Evolutionary conservation across 495 filamentous ascomycete species (phyloP).

Genomic region (Amphirosellinia nigrospora): DNA sequence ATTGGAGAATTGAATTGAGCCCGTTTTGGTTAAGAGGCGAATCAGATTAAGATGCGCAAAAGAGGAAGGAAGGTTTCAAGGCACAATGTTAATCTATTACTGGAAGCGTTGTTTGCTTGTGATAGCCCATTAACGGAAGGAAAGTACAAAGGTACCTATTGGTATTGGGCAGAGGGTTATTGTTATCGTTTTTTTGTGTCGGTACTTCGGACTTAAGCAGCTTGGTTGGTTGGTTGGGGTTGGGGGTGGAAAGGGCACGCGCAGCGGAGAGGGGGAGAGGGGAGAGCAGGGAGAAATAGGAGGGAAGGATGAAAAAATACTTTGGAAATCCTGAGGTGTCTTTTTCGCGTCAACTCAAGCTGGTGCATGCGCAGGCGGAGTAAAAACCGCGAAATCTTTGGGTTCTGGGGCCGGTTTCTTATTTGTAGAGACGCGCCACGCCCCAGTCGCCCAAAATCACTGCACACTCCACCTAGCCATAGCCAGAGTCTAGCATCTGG

Average conservation of each 20-base stretch:
- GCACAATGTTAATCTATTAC: constrained; percentile 26
- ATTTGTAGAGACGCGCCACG: constrained; percentile 47
- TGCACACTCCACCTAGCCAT: constrained; percentile 22
- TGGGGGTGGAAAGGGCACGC: constrained; percentile 37
- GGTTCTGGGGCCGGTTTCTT: constrained; percentile 47
- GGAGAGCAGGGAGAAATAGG: constrained; percentile 46
- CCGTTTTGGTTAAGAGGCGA: constrained; percentile 32
- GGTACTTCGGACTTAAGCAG: constrained; percentile 33
- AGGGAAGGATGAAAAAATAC: constrained; percentile 46
- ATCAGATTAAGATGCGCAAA: constrained; percentile 22
- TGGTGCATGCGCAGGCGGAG: constrained; percentile 32
- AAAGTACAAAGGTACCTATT: constrained; percentile 29
- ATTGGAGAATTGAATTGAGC: constrained; percentile 17
- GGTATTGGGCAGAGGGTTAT: constrained; percentile 14
- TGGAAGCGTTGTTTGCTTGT: constrained; percentile 25
- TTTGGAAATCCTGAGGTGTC: constrained; percentile 41
- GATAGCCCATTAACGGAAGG: constrained; percentile 23
- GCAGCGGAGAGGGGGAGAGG: constrained; percentile 42
- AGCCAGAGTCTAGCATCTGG: constrained; percentile 15
- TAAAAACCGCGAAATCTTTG: constrained; percentile 44
- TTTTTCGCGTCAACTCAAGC: constrained; percentile 40
- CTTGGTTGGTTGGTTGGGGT: constrained; percentile 41
- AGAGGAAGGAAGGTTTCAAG: constrained; percentile 12
- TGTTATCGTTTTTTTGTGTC: constrained; percentile 25
- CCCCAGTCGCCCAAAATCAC: constrained; percentile 37